Conservation (phyloP, 192 early-diverging fungal species). For the Backusella tuberculispora region DNA sequence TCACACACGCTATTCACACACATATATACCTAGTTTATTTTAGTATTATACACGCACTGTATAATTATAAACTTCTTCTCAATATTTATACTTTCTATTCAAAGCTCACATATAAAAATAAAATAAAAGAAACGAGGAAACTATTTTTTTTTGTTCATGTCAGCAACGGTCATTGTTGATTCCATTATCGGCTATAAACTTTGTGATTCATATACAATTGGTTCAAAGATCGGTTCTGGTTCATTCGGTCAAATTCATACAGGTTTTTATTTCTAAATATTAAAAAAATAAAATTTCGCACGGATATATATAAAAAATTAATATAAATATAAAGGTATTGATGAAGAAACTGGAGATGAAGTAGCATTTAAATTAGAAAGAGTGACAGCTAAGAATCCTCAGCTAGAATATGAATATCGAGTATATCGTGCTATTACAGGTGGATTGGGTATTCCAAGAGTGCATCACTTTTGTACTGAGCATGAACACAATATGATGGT, state of each 20-base stretch:
- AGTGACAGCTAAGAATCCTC: conserved; percentile 92
- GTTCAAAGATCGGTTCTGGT: conserved; percentile 94
- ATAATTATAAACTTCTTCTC: too few species aligned
- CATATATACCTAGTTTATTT: too few species aligned
- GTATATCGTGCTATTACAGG: conserved; percentile 95
- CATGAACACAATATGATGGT: conserved; percentile 84
- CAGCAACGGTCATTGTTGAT: not conserved
- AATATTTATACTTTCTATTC: not conserved
- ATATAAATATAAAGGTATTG: conserved; percentile 63
- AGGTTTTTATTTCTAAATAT: conserved; percentile 59
- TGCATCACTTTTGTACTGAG: conserved; percentile 82
- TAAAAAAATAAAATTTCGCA: conserved; percentile 28
- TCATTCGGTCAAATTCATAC: conserved; percentile 98
- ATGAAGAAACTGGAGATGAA: conserved; percentile 90
- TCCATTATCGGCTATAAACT: conserved; percentile 65
- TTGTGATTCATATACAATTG: conserved; percentile 91
- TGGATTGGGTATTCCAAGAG: conserved; percentile 88
- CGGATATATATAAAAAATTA: not conserved
- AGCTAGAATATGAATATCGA: conserved; percentile 95
- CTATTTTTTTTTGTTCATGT: not conserved
- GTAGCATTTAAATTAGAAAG: conserved; percentile 98
- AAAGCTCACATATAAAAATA: not conserved
- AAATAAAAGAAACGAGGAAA: too few species aligned
- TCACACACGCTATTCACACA: not conserved
- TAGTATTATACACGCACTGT: too few species aligned